phyloP scores from a whole-genome alignment of 106 monocot species.

The Posidonia australis region DNA sequence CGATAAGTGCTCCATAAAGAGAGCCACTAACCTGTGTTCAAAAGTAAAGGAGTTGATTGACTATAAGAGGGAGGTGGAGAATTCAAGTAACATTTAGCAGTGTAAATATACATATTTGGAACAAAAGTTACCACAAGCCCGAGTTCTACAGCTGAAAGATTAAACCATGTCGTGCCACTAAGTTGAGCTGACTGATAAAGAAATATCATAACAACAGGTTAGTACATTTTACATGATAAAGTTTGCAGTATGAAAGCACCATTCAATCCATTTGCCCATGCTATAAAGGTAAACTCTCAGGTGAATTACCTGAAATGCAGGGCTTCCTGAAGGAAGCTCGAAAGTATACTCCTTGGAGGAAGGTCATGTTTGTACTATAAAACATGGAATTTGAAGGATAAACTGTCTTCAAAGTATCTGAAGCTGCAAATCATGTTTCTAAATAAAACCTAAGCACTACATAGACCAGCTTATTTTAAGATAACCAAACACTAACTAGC shows the following conservation, averaged over 20 bases:
- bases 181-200: conserved; percentile 64
- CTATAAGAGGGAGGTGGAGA: too few species aligned
- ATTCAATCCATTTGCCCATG: too few species aligned
- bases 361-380: neutral
- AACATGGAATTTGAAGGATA: neutral
- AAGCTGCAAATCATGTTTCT: neutral
- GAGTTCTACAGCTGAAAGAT: conserved; percentile 76
- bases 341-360: too few species aligned
- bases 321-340: too few species aligned
- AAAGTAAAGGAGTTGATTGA: conserved; percentile 1
- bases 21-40: conserved; percentile 79
- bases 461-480: too few species aligned
- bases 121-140: conserved; percentile 79
- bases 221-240: neutral
- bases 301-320: neutral
- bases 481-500: too few species aligned
- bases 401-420: neutral
- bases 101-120: too few species aligned
- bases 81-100: too few species aligned
- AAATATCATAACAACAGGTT: neutral
- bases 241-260: neutral
- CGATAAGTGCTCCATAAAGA: conserved; percentile 91
- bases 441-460: neutral
- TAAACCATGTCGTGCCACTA: conserved; percentile 88
- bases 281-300: too few species aligned